Evolutionary conservation across 2,329 filamentous ascomycete genomes (phyloP).

Genomic region (Cyclaneusma minus): DNA sequence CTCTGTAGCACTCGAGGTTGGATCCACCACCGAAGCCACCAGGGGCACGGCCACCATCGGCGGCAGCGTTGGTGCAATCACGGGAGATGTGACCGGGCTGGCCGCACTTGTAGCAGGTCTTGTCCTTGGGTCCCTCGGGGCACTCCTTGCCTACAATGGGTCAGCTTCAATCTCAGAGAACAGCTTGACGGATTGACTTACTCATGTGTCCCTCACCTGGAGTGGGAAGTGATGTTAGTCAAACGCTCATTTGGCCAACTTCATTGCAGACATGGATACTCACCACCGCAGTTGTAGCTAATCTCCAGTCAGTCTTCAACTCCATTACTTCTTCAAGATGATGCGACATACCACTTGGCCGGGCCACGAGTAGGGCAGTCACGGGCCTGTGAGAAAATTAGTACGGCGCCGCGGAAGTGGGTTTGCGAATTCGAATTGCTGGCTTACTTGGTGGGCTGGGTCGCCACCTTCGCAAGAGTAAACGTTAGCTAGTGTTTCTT

Average conservation of each 20-base stretch:
- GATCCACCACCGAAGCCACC: slow-evolving; percentile 22
- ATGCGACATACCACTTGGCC: slow-evolving; percentile 55
- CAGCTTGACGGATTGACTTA: slow-evolving; percentile 27
- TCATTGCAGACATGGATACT: slow-evolving; percentile 20
- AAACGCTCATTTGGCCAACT: slow-evolving; percentile 13
- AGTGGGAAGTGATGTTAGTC: slow-evolving; percentile 14
- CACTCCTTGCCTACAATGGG: slow-evolving; percentile 62
- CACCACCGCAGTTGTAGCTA: slow-evolving; percentile 73
- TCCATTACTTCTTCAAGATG: slow-evolving; percentile 1
- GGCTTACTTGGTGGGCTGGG: slow-evolving; percentile 57
- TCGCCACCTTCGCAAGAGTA: slow-evolving; percentile 45
- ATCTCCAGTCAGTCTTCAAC: slow-evolving; percentile 8
- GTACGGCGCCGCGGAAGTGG: slow-evolving; percentile 10
- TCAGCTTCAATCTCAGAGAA: slow-evolving; percentile 7
- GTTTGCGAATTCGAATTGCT: slow-evolving; percentile 11
- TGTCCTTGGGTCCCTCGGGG: slow-evolving; percentile 77
- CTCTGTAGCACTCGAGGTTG: slow-evolving; percentile 82
- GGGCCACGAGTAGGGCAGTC: slow-evolving; percentile 76
- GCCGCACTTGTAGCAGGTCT: slow-evolving; percentile 66
- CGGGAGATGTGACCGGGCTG: slow-evolving; percentile 82
- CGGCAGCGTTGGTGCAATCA: slow-evolving; percentile 31
- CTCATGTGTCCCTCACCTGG: slow-evolving; percentile 60
- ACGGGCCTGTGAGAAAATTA: slow-evolving; percentile 42
- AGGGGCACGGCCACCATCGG: slow-evolving; percentile 15
- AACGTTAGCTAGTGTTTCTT: slow-evolving; percentile 9